Base-by-base conservation (phyloP, 2,329 filamentous ascomycete genomes). In the Claviceps pusilla region DNA sequence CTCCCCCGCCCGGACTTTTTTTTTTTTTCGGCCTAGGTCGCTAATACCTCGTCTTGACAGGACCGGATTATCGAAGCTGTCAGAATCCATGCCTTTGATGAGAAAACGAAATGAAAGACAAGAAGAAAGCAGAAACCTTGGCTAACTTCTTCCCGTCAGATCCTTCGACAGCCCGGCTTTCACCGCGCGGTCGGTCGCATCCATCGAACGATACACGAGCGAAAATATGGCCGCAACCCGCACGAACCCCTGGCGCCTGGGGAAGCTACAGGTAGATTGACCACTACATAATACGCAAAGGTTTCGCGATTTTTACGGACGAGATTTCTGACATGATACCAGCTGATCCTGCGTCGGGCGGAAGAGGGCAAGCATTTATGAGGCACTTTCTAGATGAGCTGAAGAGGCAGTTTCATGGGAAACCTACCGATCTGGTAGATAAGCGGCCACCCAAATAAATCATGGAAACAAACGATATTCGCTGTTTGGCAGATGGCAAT, bases 121-220 rank as follows among this genome's bases (percentile, higher is more conserved):
- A 1, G 3, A 28, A 31, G 10, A 16, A 45, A 19, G 19, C 19
- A 19, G 19, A n/a, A 47, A 7, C 29, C 14, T 7, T 10, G 14
- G 11, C 58, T 59, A 52, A 58, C 53, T 4, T 1, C 16, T 4
- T 4, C 37, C 4, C 41, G 14, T 7, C 47, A 77, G 73, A 73
- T 79, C 54, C 73, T 80, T 16, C 68, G 70, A 29, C 75, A 70
- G 16, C 76, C 75, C 1, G 66, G 68, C 9, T 80, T 79, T 61
- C 76, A 79, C 57, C 71, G 71, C 57, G 71, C 70, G 3, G 77
- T 80, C 43, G 73, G 73, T 7, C 69, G 71, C n/a, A 74, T 80
- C 39, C 76, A 80, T 56, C 70, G 71, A 14, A 67, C 63, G 3
- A 70, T 80, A 42, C 65, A 80, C 59, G 75, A 79, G 57, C 63